Evolutionary conservation across 31 red algal genomes (phyloP).

Genomic region (Odonthalia washingtoniensis): DNA sequence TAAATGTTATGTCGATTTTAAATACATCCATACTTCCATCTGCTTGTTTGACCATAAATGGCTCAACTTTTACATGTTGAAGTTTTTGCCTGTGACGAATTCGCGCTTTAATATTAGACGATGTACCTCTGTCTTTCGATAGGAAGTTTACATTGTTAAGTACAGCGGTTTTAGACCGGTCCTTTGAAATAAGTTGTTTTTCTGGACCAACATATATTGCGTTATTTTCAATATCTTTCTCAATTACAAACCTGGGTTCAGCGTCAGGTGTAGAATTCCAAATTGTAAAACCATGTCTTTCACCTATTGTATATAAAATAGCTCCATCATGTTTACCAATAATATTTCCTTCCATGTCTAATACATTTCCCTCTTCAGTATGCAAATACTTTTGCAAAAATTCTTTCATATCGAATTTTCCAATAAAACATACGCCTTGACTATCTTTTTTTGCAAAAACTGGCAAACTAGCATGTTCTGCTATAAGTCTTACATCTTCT

Average conservation of each 20-base stretch:
- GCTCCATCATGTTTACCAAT: not conserved
- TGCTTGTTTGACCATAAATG: constrained; percentile 18
- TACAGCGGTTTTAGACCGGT: no score
- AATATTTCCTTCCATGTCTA: not conserved
- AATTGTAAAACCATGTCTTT: constrained; percentile 11
- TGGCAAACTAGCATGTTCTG: constrained; percentile 2
- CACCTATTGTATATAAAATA: constrained; percentile 13
- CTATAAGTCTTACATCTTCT: not conserved
- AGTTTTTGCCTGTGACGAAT: not conserved
- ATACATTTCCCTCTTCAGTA: not conserved
- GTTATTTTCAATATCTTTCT: constrained; percentile 23
- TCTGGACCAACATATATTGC: constrained; percentile 5
- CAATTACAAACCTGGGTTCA: constrained; percentile 16
- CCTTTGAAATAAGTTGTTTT: not conserved
- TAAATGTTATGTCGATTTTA: not conserved
- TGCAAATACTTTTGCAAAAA: constrained; percentile 1
- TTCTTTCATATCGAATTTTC: constrained; percentile 8
- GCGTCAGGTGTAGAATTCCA: constrained; percentile 2
- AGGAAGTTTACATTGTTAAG: not conserved
- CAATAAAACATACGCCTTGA: constrained; percentile 20
- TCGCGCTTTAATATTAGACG: not conserved
- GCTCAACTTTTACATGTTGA: not conserved
- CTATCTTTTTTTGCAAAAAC: constrained; percentile 10
- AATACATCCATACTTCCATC: constrained; percentile 4
- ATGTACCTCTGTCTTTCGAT: not conserved